A percentile compares a stretch with the other conserved stretches of the same genome.
These are phyloP conservation scores for Xylaria telfairii DNA, from an alignment of 495 filamentous ascomycete genomes.

Conservation along the genomic window DNA sequence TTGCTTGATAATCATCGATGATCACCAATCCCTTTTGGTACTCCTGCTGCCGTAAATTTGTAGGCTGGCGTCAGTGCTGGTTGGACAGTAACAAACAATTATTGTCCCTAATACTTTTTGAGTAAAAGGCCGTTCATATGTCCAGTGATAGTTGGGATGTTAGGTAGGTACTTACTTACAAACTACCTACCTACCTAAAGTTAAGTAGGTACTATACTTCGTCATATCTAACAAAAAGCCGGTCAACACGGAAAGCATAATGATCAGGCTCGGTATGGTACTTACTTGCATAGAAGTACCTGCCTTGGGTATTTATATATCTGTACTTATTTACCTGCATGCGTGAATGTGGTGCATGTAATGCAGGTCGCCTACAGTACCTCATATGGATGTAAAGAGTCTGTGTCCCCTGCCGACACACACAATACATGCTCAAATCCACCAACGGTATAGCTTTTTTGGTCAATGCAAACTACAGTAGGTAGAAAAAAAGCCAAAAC, in stretches of 20 bases:
- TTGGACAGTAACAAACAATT: not conserved
- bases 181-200: no score
- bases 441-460: no score
- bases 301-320: not conserved
- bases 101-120: not conserved
- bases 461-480: no score
- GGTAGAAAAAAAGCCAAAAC: not conserved
- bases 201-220: no score
- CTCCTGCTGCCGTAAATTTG: not conserved
- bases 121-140: not conserved
- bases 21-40: slow-evolving; percentile 16
- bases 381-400: no score
- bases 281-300: not conserved
- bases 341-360: no score
- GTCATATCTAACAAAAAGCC: not conserved
- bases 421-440: no score
- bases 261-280: not conserved
- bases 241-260: not conserved
- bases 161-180: no score
- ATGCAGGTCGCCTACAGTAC: no score
- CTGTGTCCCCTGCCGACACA: no score
- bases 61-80: not conserved
- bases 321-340: not conserved
- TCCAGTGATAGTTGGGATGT: no score
- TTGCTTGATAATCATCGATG: slow-evolving; percentile 26